Evolutionary conservation across 78 protist genomes (phyloP).

Genomic region (Dictyostelium capitatum): DNA sequence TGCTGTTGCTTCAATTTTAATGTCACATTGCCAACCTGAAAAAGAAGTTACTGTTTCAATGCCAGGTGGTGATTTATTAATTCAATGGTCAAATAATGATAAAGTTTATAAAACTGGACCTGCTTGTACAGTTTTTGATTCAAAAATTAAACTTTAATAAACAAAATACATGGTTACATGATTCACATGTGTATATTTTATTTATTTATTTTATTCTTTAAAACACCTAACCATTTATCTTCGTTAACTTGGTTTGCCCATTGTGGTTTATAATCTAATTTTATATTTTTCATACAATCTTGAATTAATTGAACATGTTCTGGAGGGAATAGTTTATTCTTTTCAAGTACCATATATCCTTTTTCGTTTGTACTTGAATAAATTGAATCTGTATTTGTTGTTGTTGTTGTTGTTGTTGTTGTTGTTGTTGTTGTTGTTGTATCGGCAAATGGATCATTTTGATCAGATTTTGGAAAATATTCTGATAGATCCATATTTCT

Average conservation of each 20-base stretch:
- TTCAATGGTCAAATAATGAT: slow-evolving; percentile 40
- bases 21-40: background rate
- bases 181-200: too few species aligned
- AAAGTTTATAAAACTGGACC: slow-evolving; percentile 84
- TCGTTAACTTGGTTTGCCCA: slow-evolving; percentile 23
- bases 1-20: slow-evolving; percentile 63
- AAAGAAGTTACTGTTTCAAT: slow-evolving; percentile 33
- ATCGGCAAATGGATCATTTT: slow-evolving; percentile 26
- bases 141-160: slow-evolving; percentile 6
- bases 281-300: slow-evolving; percentile 77
- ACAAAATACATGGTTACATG: background rate
- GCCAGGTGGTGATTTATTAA: slow-evolving; percentile 81
- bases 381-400: background rate
- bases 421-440: background rate
- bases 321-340: slow-evolving; percentile 67
- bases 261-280: slow-evolving; percentile 41
- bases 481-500: background rate
- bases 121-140: slow-evolving; percentile 58
- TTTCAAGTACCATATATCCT: slow-evolving; percentile 63
- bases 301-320: slow-evolving; percentile 43
- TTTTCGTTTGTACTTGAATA: slow-evolving; percentile 65
- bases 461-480: slow-evolving; percentile 25
- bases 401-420: background rate
- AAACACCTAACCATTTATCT: slow-evolving; percentile 42
- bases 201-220: slow-evolving; percentile 25